Percentiles rank a stretch among this genome's conserved stretches.
phyloP scores from a whole-genome alignment of 2,329 filamentous ascomycete species.

The Teratosphaeria nubilosa region DNA sequence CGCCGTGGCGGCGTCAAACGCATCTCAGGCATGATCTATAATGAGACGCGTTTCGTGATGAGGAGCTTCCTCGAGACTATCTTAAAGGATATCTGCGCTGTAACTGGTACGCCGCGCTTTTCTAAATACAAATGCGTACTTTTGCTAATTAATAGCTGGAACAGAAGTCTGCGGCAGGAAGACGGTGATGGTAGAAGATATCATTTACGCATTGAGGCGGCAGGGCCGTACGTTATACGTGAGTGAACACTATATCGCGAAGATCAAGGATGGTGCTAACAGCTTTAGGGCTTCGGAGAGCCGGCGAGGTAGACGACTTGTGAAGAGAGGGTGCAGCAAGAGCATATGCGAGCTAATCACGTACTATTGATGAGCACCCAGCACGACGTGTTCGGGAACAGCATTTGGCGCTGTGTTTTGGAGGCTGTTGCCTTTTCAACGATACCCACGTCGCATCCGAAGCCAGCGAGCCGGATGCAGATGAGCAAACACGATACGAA shows the following conservation, averaged over 20 bases:
- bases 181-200: conserved; percentile 54
- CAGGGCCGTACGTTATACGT: conserved; percentile 11
- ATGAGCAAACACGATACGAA: neutral
- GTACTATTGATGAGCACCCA: neutral
- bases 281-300: conserved; percentile 2
- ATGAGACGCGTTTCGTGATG: conserved; percentile 46
- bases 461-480: neutral
- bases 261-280: too few relatives aligned
- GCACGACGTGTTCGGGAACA: neutral
- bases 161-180: conserved; percentile 47
- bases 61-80: conserved; percentile 40
- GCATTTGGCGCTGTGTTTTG: neutral
- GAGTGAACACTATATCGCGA: neutral
- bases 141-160: neutral
- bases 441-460: neutral
- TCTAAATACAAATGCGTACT: neutral
- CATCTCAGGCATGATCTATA: conserved; percentile 56
- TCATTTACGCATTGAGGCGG: conserved; percentile 46
- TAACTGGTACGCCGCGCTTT: conserved; percentile 6
- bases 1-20: conserved; percentile 68
- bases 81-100: conserved; percentile 15
- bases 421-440: neutral
- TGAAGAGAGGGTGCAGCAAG: too few relatives aligned
- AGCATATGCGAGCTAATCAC: neutral
- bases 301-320: neutral